Percentiles rank a stretch among this genome's conserved stretches.
Evolutionary conservation across 352 stramenopile species (phyloP).

Genomic region (Elongisporangium prolatum): DNA sequence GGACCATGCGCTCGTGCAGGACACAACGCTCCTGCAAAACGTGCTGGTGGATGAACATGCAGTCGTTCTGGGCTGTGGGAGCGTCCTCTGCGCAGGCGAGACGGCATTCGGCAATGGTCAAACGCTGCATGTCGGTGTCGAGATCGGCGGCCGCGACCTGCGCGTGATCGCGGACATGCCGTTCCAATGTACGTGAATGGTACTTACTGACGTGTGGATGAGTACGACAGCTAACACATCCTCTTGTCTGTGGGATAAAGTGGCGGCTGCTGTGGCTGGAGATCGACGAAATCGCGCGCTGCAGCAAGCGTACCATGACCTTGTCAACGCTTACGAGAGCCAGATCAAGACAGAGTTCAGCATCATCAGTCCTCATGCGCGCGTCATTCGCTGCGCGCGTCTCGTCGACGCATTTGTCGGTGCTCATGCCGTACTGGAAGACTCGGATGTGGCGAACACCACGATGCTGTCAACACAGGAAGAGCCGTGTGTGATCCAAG

Average conservation of each 20-base stretch:
- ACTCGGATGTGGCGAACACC: constrained; percentile 49
- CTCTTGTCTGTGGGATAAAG: constrained; percentile 3
- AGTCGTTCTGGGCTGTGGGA: constrained; percentile 62
- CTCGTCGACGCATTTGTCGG: constrained; percentile 72
- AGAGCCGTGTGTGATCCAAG: constrained; percentile 36
- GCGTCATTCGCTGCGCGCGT: constrained; percentile 55
- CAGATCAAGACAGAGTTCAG: constrained; percentile 33
- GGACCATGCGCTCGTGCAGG: constrained; percentile 69
- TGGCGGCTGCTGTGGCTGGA: constrained; percentile 38
- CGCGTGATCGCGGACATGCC: constrained; percentile 67
- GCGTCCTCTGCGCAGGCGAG: constrained; percentile 28
- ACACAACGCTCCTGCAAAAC: constrained; percentile 51
- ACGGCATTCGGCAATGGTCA: constrained; percentile 47
- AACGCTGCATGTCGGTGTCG: constrained; percentile 72
- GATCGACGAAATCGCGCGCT: constrained; percentile 33
- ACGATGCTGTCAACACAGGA: constrained; percentile 62
- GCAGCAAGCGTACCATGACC: constrained; percentile 34
- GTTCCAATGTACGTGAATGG: constrained; percentile 32
- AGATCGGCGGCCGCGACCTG: constrained; percentile 73
- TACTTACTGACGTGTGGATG: neutral
- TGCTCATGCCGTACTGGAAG: constrained; percentile 39
- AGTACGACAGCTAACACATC: neutral
- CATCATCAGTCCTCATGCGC: constrained; percentile 45
- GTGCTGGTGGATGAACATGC: constrained; percentile 43
- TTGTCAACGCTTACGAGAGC: constrained; percentile 54